Base-by-base conservation (phyloP, 495 filamentous ascomycete species). In the Cladorrhinum samala region DNA sequence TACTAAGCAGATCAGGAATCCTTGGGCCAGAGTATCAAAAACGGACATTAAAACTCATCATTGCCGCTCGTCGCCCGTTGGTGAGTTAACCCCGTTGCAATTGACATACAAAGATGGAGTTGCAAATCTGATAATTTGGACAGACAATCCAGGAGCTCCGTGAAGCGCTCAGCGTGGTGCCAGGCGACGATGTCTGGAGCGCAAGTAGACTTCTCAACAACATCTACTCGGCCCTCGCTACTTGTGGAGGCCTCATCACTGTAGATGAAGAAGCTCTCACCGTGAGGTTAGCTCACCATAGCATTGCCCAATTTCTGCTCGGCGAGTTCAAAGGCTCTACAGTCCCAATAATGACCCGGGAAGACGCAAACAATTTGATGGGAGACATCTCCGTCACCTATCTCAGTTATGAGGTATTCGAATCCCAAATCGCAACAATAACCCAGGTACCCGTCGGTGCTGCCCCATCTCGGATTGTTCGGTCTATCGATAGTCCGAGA, bases 221-320 rank as follows among this genome's bases (percentile, higher is more conserved):
- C 43, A 54, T 74, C 48, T 59, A 64, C 52, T 60, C 58, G 25
- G 56, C 53, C 53, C 55, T 75, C 33, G 45, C 56, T 33, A 68
- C 62, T 51, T 77, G 73, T 53, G 72, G 71, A 53, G 64, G 72
- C 47, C 69, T 77, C 9, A 27, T 77, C 25, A 63, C 51, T n/a
- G 57, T 76, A 24, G 73, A 77, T 42, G 73, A 77, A 62, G 73
- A 77, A 50, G 63, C 69, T 9, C 42, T 56, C 4, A 71, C 72
- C 2, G 58, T 72, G 23, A 58, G 67, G 46, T 53, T 75, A 18
- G 59, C 73, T 24, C 73, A 77, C 53, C 66, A 70, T 41, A 76
- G 70, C 54, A 61, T 77, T 40, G 67, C 62, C 49, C 67, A 76
- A 52, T 75, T 71, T 52, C 56, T 77, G 18, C 58, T 75, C 27